phyloP scores from a whole-genome alignment of 2,329 filamentous ascomycete species.

The Biscogniauxia marginata region DNA sequence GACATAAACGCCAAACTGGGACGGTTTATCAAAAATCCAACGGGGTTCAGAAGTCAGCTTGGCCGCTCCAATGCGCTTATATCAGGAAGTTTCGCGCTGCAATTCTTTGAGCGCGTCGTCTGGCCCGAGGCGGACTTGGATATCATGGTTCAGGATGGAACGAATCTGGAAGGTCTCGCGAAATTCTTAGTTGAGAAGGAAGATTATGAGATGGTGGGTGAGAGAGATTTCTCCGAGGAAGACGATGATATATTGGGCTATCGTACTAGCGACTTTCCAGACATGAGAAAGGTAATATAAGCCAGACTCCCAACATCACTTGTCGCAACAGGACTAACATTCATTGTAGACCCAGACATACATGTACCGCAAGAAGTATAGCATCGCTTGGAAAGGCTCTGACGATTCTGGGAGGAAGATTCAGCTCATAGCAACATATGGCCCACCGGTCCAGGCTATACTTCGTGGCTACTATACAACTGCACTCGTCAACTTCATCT shows the following conservation, averaged over 20 bases:
- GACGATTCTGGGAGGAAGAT: not conserved
- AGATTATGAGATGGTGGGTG: slow-evolving; percentile 3
- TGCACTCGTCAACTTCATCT: slow-evolving; percentile 11
- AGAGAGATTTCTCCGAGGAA: not conserved
- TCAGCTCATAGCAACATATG: slow-evolving; percentile 2
- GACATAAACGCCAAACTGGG: slow-evolving; percentile 8
- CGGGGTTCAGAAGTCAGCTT: slow-evolving; percentile 4
- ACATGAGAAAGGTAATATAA: not conserved
- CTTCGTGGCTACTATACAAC: slow-evolving; percentile 7
- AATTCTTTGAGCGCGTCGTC: slow-evolving; percentile 9
- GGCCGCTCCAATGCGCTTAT: slow-evolving; percentile 10
- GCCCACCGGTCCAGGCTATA: slow-evolving; percentile 4
- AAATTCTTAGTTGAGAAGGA: slow-evolving; percentile 3
- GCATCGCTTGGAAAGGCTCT: slow-evolving; percentile 2
- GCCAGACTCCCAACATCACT: not conserved
- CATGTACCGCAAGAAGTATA: not conserved
- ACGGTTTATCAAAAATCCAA: slow-evolving; percentile 8
- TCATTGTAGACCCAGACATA: not conserved
- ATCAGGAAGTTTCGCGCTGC: slow-evolving; percentile 11
- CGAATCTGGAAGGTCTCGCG: not conserved
- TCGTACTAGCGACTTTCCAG: not conserved
- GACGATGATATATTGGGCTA: not conserved
- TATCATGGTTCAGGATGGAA: slow-evolving; percentile 6
- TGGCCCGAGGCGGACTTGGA: slow-evolving; percentile 10
- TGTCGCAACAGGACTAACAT: not conserved